These are phyloP conservation scores for Apiotrichum gamsii DNA, from an alignment of 1,284 basidiomycete genomes.

Conservation along the genomic window DNA sequence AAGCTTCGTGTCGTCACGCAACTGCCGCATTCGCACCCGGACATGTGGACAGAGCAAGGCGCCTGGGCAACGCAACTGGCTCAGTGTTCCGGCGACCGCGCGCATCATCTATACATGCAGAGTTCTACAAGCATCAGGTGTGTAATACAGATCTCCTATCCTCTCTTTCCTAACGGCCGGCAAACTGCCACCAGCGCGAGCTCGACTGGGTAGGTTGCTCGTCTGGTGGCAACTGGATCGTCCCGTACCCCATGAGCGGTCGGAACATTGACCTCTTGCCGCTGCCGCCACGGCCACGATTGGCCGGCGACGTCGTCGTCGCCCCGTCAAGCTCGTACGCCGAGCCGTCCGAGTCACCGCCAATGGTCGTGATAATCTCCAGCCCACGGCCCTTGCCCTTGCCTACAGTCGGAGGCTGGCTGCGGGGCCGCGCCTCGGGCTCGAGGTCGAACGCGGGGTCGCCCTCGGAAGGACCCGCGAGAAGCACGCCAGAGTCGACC, in stretches of 20 bases:
- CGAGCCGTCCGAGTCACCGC: constrained; percentile 1
- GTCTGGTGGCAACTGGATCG: constrained; percentile 3
- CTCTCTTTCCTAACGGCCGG: not conserved
- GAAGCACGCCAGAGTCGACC: constrained; percentile 36
- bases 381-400: not conserved
- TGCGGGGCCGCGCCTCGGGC: not conserved
- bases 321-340: constrained; percentile 12
- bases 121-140: no score
- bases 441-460: constrained; percentile 2
- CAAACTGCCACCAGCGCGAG: constrained; percentile 4
- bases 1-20: no score
- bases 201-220: not conserved
- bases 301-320: not conserved
- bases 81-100: no score
- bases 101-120: no score
- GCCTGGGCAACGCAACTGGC: no score
- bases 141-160: not conserved
- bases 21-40: no score
- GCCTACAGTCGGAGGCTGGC: not conserved
- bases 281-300: not conserved
- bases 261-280: not conserved
- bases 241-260: constrained; percentile 4
- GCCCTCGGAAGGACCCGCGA: constrained; percentile 23
- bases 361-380: not conserved
- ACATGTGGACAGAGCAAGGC: no score